These are phyloP conservation scores for Glonium stellatum DNA, from an alignment of 495 filamentous ascomycete genomes.

Conservation along the genomic window DNA sequence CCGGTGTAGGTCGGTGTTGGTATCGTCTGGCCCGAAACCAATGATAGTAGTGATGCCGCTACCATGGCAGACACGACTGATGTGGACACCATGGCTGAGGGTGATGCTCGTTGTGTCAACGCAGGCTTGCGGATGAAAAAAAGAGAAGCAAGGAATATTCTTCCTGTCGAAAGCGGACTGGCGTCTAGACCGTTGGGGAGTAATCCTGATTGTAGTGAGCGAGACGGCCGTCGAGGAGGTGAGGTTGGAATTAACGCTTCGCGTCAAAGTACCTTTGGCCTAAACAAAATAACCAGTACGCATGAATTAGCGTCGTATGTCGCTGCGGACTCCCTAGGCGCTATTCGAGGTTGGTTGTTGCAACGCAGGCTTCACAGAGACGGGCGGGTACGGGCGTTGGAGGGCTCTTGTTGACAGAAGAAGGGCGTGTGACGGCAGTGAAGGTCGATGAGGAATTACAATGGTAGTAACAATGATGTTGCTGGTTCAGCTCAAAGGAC, in stretches of 20 bases:
- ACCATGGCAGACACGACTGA: constrained; percentile 14
- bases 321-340: neutral
- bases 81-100: constrained; percentile 24
- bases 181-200: constrained; percentile 11
- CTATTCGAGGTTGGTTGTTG: neutral
- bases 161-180: neutral
- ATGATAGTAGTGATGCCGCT: constrained; percentile 17
- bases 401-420: neutral
- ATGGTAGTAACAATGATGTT: neutral
- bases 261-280: constrained; percentile 19
- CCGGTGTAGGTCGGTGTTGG: constrained; percentile 17
- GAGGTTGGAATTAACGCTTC: neutral
- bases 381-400: neutral
- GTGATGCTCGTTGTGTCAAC: neutral
- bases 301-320: constrained; percentile 14
- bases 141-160: neutral
- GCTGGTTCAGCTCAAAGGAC: constrained; percentile 16
- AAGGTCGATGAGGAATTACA: neutral
- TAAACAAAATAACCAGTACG: constrained; percentile 9
- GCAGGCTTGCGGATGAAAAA: neutral
- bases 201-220: constrained; percentile 9
- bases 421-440: neutral
- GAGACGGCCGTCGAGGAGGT: neutral
- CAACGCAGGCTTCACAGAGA: neutral
- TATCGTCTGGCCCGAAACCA: constrained; percentile 16